These are phyloP conservation scores for Leccinum variicolor DNA, from an alignment of 768 basidiomycete genomes.

Conservation along the genomic window DNA sequence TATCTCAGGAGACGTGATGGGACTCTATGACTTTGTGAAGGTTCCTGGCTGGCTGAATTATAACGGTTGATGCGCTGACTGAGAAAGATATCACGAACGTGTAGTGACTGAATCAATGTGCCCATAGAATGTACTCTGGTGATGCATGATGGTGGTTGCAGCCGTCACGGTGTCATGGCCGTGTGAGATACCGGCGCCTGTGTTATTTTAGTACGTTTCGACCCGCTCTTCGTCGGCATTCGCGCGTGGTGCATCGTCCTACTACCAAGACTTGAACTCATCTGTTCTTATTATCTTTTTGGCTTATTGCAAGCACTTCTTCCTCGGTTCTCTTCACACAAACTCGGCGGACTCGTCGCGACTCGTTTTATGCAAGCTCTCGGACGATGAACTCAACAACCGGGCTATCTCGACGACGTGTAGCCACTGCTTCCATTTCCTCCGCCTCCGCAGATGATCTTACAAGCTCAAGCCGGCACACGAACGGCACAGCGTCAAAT, in stretches of 20 bases:
- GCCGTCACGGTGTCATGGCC: background rate
- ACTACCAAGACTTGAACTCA: background rate
- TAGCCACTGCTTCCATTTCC: constrained; percentile 40
- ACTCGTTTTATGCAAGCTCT: constrained; percentile 14
- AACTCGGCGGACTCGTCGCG: background rate
- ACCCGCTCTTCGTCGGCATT: constrained; percentile 6
- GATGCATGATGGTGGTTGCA: background rate
- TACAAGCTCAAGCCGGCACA: constrained; percentile 25
- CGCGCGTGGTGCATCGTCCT: constrained; percentile 6
- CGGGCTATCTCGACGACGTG: constrained; percentile 57
- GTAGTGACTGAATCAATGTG: background rate
- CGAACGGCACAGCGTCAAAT: constrained; percentile 30
- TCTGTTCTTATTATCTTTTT: background rate
- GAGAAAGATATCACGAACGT: background rate
- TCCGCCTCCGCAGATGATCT: constrained; percentile 38
- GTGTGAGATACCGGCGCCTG: background rate
- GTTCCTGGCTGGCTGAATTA: background rate
- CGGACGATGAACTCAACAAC: constrained; percentile 48
- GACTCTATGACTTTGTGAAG: background rate
- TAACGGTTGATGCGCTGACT: no score
- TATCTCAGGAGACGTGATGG: constrained; percentile 6
- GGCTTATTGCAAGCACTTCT: constrained; percentile 2
- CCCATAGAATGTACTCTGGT: background rate
- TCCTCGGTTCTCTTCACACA: constrained; percentile 3
- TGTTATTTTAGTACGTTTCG: constrained; percentile 2